Conservation (phyloP, 2,329 filamentous ascomycete genomes). For the Penicillium sp. region DNA sequence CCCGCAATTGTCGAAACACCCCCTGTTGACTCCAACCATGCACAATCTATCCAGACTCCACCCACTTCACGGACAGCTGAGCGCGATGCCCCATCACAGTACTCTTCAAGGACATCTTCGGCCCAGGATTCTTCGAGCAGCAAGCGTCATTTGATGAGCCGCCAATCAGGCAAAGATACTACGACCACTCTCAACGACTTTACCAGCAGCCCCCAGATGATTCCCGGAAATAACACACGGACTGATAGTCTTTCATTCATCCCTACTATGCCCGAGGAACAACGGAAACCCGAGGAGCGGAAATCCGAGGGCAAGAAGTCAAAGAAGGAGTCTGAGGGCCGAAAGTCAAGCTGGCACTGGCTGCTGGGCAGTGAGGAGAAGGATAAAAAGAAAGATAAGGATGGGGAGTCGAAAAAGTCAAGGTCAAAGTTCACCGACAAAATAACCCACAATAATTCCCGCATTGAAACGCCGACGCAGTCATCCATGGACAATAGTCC, state of each 20-base stretch:
- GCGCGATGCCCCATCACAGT: constrained; percentile 41
- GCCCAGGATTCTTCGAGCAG: constrained; percentile 48
- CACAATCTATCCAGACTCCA: constrained; percentile 30
- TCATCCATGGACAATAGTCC: constrained; percentile 75
- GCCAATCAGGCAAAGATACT: constrained; percentile 42
- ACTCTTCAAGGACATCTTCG: constrained; percentile 35
- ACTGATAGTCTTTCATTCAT: constrained; percentile 82
- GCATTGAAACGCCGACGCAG: constrained; percentile 79
- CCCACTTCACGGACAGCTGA: constrained; percentile 52
- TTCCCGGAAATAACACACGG: constrained; percentile 71
- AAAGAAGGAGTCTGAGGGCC: constrained; percentile 71
- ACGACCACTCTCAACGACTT: constrained; percentile 67
- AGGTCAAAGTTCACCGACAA: constrained; percentile 59
- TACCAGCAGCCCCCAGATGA: constrained; percentile 65
- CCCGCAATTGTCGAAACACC: constrained; percentile 69
- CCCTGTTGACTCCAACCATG: constrained; percentile 48
- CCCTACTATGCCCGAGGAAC: constrained; percentile 73
- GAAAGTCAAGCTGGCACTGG: constrained; percentile 81
- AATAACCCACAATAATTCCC: constrained; percentile 70
- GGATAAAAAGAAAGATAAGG: constrained; percentile 62
- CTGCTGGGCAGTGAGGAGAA: constrained; percentile 75
- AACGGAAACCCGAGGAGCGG: constrained; percentile 72
- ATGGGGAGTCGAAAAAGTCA: constrained; percentile 65
- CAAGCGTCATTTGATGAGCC: constrained; percentile 37
- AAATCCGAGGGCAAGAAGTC: constrained; percentile 70